Evolutionary conservation across 1,139 yeast species (phyloP), one percentile per base, ranked within the genome.

Genomic region (Saccharomyces hybrid): DNA sequence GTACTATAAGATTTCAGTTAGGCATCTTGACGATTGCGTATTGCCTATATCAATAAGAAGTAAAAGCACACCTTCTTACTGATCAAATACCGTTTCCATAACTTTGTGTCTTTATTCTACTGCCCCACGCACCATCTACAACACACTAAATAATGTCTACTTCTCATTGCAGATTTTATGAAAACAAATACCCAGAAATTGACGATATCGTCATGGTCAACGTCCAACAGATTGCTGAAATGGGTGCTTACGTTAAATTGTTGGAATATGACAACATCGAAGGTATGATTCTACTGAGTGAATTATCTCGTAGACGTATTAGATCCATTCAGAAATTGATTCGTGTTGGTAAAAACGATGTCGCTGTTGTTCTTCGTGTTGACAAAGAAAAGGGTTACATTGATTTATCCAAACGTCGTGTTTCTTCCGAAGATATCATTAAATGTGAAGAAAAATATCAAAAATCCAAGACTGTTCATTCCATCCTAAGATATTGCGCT

Each of bases 141-240:
- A 16, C 20, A 16, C 14, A 49, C 31, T 20, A 25, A 29, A n/a
- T 16, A 38, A 85, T 86, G 93, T 84, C 95, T 72, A 85, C 95
- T 51, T 85, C 96, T 52, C 84, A 88, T 73, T 91, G 97, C 78
- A 85, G 99, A 77, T 95, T 87, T 76, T 93, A 93, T 72, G 99
- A 93, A 74, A 93, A 91, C 82, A 91, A 91, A 74, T 93, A 85
- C 77, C 99, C 99, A 59, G 99, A 93, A 74, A 96, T 95, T 68
- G 99, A 93, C 65, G 99, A 95, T 72, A 95, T 93, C 64, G 98
- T 93, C 61, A 91, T 93, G 93, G 99, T 93, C 70, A 93, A 93
- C 73, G 99, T 93, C 67, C 96, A 89, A 77, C 96, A 90, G 72
- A 90, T 90, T 66, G 97, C 96, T 64, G 97, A 90, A 73, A 90